These are phyloP conservation scores for Corylus americana DNA, from an alignment of 306 rosid species.

Conservation along the genomic window DNA sequence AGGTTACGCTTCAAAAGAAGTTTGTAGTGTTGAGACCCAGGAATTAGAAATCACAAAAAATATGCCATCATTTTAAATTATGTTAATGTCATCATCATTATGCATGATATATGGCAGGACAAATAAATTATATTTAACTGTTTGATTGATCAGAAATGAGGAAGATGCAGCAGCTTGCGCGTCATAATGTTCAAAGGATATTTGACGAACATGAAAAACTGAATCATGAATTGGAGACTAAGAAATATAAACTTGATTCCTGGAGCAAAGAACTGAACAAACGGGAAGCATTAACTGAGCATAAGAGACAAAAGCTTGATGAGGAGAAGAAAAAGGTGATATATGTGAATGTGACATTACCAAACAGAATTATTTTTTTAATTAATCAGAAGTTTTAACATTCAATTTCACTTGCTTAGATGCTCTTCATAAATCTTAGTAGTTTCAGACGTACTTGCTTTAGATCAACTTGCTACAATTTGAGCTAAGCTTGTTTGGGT, in stretches of 20 bases:
- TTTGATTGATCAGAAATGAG: constrained; percentile 59
- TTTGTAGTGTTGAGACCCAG: constrained; percentile 2
- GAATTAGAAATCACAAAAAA: neutral
- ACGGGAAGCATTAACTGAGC: constrained; percentile 83
- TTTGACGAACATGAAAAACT: constrained; percentile 82
- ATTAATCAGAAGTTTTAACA: neutral
- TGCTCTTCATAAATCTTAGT: neutral
- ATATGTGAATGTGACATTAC: constrained; percentile 4
- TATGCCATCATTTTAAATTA: neutral
- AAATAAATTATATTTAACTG: neutral
- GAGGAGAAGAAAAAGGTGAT: constrained; percentile 84
- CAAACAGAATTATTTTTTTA: neutral
- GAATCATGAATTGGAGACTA: constrained; percentile 70
- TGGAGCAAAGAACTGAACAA: constrained; percentile 87
- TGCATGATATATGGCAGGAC: neutral
- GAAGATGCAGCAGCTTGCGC: constrained; percentile 71
- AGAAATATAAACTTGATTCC: constrained; percentile 72
- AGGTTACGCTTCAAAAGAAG: neutral
- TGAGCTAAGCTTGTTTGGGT: neutral
- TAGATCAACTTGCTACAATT: neutral
- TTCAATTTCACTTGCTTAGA: constrained; percentile 4
- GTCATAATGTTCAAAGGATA: constrained; percentile 59
- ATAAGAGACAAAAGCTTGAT: constrained; percentile 81
- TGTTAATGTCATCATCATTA: neutral
- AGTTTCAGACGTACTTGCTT: neutral